A percentile compares a stretch with the other conserved stretches of the same genome.
Evolutionary conservation across 192 early-diverging fungal species (phyloP).

Genomic region (Coemansia reversa): DNA sequence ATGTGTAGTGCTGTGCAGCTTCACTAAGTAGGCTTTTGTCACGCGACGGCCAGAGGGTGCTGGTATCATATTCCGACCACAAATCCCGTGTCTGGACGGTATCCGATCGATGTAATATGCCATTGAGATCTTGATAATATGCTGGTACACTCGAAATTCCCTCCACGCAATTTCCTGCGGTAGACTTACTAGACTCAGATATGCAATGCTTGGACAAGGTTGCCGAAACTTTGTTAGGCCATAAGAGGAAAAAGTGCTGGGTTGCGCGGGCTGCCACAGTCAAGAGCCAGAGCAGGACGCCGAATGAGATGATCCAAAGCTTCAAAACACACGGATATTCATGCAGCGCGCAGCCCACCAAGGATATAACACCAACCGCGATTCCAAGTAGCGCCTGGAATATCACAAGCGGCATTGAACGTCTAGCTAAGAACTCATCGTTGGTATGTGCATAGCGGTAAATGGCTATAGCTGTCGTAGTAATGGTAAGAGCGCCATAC

Average conservation of each 20-base stretch:
- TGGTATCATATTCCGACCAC: constrained; percentile 25
- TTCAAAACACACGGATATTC: constrained; percentile 32
- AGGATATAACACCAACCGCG: constrained; percentile 13
- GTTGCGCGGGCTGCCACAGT: constrained; percentile 22
- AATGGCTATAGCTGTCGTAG: constrained; percentile 22
- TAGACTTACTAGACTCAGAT: not conserved
- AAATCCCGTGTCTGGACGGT: constrained; percentile 16
- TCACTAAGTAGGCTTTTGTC: not conserved
- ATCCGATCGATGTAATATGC: constrained; percentile 7
- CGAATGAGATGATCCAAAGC: constrained; percentile 34
- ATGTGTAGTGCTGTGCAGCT: not conserved
- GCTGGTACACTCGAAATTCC: not conserved
- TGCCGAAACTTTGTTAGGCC: not conserved
- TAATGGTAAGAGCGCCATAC: constrained; percentile 14
- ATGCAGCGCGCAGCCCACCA: constrained; percentile 20
- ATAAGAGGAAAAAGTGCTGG: constrained; percentile 15
- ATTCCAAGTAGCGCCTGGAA: constrained; percentile 17
- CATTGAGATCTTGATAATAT: not conserved
- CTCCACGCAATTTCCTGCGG: not conserved
- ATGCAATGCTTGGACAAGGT: not conserved
- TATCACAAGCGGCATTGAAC: constrained; percentile 22
- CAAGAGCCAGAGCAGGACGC: constrained; percentile 34
- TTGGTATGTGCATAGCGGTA: constrained; percentile 15
- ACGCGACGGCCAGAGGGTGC: constrained; percentile 1
- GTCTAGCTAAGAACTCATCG: constrained; percentile 19